These are phyloP conservation scores for Malus hybrid DNA, from an alignment of 331 rosid species.

Conservation along the genomic window DNA sequence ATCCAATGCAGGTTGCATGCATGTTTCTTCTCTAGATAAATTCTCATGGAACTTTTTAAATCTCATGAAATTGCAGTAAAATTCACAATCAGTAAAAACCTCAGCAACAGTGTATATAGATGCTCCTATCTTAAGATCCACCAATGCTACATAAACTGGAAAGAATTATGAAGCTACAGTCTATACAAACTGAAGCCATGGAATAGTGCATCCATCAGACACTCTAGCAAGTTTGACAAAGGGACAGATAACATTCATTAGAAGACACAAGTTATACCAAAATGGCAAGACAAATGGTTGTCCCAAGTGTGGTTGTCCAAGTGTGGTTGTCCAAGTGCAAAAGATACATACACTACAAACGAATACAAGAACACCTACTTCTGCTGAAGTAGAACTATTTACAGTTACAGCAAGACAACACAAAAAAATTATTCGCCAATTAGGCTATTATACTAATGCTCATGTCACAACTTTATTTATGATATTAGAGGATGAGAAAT, in stretches of 20 bases:
- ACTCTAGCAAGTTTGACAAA: background rate
- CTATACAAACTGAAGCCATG: background rate
- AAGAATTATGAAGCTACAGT: background rate
- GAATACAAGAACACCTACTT: background rate
- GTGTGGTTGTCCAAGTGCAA: background rate
- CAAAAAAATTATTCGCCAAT: background rate
- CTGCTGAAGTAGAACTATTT: background rate
- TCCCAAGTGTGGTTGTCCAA: background rate
- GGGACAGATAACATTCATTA: background rate
- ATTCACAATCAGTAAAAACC: background rate
- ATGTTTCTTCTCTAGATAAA: background rate
- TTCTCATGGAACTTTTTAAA: background rate
- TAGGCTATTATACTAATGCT: background rate
- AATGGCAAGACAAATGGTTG: background rate
- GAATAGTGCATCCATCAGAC: background rate
- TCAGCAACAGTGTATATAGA: background rate
- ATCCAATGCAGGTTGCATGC: background rate
- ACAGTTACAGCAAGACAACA: background rate
- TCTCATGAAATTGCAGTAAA: background rate
- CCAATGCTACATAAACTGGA: background rate
- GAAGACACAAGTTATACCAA: background rate
- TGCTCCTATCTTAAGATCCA: background rate
- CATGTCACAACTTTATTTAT: conserved; percentile 7
- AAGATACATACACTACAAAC: background rate
- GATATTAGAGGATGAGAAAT: conserved; percentile 16